Evolutionary conservation across 108 stramenopile genomes (phyloP).

Genomic region (Cyclostephanos invisitatus): DNA sequence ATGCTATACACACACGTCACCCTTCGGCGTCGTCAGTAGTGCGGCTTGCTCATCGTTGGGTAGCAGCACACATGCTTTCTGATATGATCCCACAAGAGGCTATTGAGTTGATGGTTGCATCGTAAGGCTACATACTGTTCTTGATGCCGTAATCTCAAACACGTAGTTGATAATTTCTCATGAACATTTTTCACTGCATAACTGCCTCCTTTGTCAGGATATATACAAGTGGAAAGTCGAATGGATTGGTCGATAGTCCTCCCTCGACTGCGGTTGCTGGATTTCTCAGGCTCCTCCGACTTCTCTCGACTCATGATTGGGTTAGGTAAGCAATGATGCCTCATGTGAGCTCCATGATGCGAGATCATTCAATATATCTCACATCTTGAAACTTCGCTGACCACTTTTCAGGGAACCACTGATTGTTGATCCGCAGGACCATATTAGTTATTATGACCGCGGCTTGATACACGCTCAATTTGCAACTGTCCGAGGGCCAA

Average conservation of each 20-base stretch:
- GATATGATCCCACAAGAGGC: constrained; percentile 72
- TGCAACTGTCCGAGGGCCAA: constrained; percentile 58
- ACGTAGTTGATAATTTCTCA: too few species aligned
- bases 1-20: constrained; percentile 74
- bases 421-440: constrained; percentile 84
- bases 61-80: constrained; percentile 77
- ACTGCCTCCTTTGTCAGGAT: constrained; percentile 47
- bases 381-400: constrained; percentile 4
- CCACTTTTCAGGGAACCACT: constrained; percentile 59
- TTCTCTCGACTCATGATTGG: constrained; percentile 82
- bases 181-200: too few species aligned
- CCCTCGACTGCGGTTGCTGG: constrained; percentile 68
- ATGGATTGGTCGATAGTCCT: constrained; percentile 30
- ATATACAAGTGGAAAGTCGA: constrained; percentile 46
- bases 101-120: constrained; percentile 71
- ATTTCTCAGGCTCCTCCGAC: constrained; percentile 66
- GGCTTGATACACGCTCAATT: constrained; percentile 65
- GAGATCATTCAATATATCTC: neutral
- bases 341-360: neutral
- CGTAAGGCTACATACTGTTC: too few species aligned
- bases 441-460: constrained; percentile 60
- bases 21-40: constrained; percentile 75
- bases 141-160: too few species aligned
- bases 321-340: constrained; percentile 44
- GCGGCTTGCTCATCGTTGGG: constrained; percentile 75